Evolutionary conservation across 2,329 filamentous ascomycete genomes (phyloP).

Genomic region (Fusarium pseudonygamai): DNA sequence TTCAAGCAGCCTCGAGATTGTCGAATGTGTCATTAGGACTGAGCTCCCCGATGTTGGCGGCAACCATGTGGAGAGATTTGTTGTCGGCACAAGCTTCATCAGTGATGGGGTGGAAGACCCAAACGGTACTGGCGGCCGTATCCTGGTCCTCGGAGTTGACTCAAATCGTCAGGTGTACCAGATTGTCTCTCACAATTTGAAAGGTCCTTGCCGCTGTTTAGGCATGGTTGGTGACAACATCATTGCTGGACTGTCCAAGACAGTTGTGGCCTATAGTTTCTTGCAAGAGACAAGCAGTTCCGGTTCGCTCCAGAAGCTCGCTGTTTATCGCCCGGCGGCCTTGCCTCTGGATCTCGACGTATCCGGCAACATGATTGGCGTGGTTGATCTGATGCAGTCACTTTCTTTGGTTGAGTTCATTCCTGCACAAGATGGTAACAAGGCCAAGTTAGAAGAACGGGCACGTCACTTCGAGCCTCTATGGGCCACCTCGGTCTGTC

Average conservation of each 20-base stretch:
- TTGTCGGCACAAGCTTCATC: constrained; percentile 89
- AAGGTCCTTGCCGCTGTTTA: constrained; percentile 83
- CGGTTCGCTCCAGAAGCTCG: constrained; percentile 73
- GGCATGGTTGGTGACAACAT: constrained; percentile 79
- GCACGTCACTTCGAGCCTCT: constrained; percentile 82
- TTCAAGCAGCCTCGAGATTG: constrained; percentile 69
- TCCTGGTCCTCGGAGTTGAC: constrained; percentile 86
- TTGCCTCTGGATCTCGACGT: constrained; percentile 85
- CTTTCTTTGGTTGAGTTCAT: constrained; percentile 80
- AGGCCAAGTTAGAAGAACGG: constrained; percentile 74
- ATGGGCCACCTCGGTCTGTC: constrained; percentile 83
- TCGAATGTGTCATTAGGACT: constrained; percentile 85
- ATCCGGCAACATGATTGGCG: constrained; percentile 77
- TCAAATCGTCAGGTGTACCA: constrained; percentile 77
- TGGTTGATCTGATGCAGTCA: constrained; percentile 95
- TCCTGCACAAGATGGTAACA: constrained; percentile 63
- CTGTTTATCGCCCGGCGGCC: constrained; percentile 82
- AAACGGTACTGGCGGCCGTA: constrained; percentile 71
- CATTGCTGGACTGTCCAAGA: constrained; percentile 89
- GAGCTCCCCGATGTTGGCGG: constrained; percentile 70
- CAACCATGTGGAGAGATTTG: constrained; percentile 75
- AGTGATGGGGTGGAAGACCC: constrained; percentile 62
- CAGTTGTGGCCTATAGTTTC: constrained; percentile 71
- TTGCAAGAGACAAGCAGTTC: constrained; percentile 63
- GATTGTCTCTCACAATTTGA: constrained; percentile 74